Percentiles rank a stretch among this genome's conserved stretches.
Conservation (phyloP, 208 protist genomes). For the Wallacemonas rigidus region DNA sequence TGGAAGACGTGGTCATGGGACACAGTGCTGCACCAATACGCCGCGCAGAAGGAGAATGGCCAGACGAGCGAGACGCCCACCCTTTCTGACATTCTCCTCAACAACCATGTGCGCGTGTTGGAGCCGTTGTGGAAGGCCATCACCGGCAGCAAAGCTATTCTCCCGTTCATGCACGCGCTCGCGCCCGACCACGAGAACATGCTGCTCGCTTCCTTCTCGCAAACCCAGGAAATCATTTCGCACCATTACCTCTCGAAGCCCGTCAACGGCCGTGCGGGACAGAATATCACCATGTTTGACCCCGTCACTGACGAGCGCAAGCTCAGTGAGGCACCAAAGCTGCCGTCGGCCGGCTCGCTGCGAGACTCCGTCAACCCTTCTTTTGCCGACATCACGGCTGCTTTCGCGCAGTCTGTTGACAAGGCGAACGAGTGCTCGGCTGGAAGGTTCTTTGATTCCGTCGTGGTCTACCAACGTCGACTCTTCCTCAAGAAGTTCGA, state of each 20-base stretch:
- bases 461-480: conserved; percentile 67
- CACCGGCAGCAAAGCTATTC: conserved; percentile 76
- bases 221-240: conserved; percentile 58
- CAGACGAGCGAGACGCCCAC: conserved; percentile 29
- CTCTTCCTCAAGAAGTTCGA: conserved; percentile 76
- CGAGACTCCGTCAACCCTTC: conserved; percentile 19
- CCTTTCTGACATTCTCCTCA: conserved; percentile 76
- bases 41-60: conserved; percentile 20
- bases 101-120: conserved; percentile 67
- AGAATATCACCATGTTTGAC: conserved; percentile 80
- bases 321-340: conserved; percentile 35
- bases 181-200: conserved; percentile 67
- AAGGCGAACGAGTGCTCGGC: conserved; percentile 52
- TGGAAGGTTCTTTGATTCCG: conserved; percentile 67
- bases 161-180: conserved; percentile 73
- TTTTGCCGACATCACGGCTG: conserved; percentile 18
- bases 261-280: conserved; percentile 74
- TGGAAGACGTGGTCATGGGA: conserved; percentile 91
- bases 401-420: conserved; percentile 42
- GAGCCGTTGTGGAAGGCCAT: conserved; percentile 85
- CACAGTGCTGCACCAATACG: conserved; percentile 73
- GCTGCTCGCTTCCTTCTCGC: conserved; percentile 60
- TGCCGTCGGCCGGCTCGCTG: conserved; percentile 9
- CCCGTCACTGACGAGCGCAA: conserved; percentile 39
- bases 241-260: conserved; percentile 71